Base-by-base conservation (phyloP, 179 eudicot species). In the Actinidia polygama region DNA sequence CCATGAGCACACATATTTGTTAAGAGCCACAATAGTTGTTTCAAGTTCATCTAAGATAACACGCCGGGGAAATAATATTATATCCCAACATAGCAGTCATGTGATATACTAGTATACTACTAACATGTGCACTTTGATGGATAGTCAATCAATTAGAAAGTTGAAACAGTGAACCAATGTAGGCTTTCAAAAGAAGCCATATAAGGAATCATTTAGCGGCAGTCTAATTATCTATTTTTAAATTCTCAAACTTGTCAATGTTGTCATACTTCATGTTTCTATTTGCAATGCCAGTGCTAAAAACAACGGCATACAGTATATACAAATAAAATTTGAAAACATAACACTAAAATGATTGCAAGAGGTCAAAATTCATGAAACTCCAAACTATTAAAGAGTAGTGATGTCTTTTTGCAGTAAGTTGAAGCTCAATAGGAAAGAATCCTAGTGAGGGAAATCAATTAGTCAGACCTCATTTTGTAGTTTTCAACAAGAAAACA, bases 21-120 rank as follows among this genome's bases (percentile, higher is more conserved):
- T 53, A 75, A 82, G 80, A 71, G 18, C 10, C 30, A 79, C 72
- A 58, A 64, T 15, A 36, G 55, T 54, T 18, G 15, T 36, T 26
- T 18, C 6, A 40, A 81, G 57, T 58, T 59, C 78, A 81, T 40
- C 47, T 0, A 58, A 15, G 23, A 44, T 4, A 26, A 73, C 26
- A 73, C 21, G 10, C 50, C 26, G 10, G 50, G 76, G 64, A 54
- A 18, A 30, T 15, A 30, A 46, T 57, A 58, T 58, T 18, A 18
- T 3, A 14, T 36, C 36, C 67, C 67, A 76, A 19, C 1, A 50
- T 62, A 63, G 50, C 80, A 54, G 36, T 51, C 30, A 50, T 57
- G 26, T 63, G 78, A 14, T 81, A 59, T n/a, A 6, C 47, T 67
- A 58, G 57, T 19, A 47, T n/a, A 6, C 47, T 67, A 58, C 49